phyloP scores from a whole-genome alignment of 768 basidiomycete genomes.

The Agaricus bisporus region DNA sequence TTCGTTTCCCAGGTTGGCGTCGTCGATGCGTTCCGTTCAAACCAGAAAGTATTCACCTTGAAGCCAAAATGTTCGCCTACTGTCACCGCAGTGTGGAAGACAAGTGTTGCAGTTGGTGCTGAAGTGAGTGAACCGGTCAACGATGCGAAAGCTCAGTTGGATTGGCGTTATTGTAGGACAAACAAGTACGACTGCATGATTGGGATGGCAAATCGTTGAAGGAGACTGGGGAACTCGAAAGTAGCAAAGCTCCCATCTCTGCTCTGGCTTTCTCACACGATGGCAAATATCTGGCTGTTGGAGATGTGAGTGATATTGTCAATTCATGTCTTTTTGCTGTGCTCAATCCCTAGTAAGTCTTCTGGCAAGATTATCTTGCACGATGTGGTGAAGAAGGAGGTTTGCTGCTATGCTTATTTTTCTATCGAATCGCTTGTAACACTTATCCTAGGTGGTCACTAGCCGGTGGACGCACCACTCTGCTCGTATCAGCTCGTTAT shows the following conservation, averaged over 20 bases:
- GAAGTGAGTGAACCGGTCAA: conserved; percentile 42
- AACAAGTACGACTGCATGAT: conserved; percentile 65
- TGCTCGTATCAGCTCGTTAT: conserved; percentile 71
- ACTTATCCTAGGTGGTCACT: conserved; percentile 45
- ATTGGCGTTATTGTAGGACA: conserved; percentile 42
- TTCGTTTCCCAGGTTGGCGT: conserved; percentile 55
- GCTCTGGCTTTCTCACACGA: conserved; percentile 78
- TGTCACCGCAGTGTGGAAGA: conserved; percentile 46
- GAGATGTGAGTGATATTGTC: conserved; percentile 60
- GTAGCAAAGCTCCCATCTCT: conserved; percentile 65
- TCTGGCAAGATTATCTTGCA: conserved; percentile 78
- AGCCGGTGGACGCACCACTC: conserved; percentile 85
- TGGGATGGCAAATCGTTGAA: conserved; percentile 65
- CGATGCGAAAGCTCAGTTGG: not conserved
- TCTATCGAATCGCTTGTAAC: not conserved
- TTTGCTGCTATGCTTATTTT: conserved; percentile 18
- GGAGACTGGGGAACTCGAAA: conserved; percentile 52
- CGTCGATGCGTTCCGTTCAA: conserved; percentile 64
- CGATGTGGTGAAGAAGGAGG: conserved; percentile 62
- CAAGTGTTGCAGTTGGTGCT: conserved; percentile 63
- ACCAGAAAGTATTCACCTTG: conserved; percentile 60
- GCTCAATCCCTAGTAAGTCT: conserved; percentile 38
- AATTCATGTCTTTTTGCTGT: not conserved
- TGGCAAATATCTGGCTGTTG: conserved; percentile 68
- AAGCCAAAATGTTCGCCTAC: conserved; percentile 47